Evolutionary conservation across 768 basidiomycete species (phyloP).

Genomic region (Boletus sp.): DNA sequence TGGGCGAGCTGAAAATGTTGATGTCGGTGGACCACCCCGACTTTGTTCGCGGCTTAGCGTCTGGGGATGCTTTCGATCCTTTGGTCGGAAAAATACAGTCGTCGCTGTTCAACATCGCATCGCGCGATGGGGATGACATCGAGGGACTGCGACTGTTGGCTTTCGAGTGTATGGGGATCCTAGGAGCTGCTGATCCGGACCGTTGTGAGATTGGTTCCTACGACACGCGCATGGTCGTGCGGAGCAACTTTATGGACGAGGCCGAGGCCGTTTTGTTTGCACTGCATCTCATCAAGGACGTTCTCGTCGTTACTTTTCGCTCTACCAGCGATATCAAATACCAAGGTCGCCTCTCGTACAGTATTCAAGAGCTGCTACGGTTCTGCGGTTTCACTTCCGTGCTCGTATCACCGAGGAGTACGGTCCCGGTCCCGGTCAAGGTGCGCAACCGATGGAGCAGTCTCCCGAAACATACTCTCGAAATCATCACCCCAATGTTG

Average conservation of each 20-base stretch:
- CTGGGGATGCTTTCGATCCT: slow-evolving; percentile 86
- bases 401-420: slow-evolving; percentile 56
- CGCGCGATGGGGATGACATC: slow-evolving; percentile 74
- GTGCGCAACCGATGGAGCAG: slow-evolving; percentile 75
- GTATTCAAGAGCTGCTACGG: slow-evolving; percentile 85
- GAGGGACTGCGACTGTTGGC: slow-evolving; percentile 68
- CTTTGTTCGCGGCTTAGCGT: slow-evolving; percentile 60
- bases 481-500: slow-evolving; percentile 83
- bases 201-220: slow-evolving; percentile 66
- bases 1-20: slow-evolving; percentile 72
- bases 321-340: slow-evolving; percentile 93
- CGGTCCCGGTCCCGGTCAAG: slow-evolving; percentile 55
- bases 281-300: slow-evolving; percentile 78
- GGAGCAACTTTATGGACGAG: slow-evolving; percentile 78
- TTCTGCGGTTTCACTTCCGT: slow-evolving; percentile 84
- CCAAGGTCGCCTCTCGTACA: slow-evolving; percentile 84
- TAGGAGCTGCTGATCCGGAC: slow-evolving; percentile 96
- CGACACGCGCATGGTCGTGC: slow-evolving; percentile 67
- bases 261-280: slow-evolving; percentile 77
- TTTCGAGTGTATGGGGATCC: slow-evolving; percentile 86
- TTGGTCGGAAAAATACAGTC: slow-evolving; percentile 66
- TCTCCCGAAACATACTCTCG: slow-evolving; percentile 79
- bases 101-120: slow-evolving; percentile 64
- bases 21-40: slow-evolving; percentile 49
- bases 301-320: slow-evolving; percentile 87